Evolutionary conservation across 2,329 filamentous ascomycete genomes (phyloP).

Genomic region (Fusarium tricinctum): DNA sequence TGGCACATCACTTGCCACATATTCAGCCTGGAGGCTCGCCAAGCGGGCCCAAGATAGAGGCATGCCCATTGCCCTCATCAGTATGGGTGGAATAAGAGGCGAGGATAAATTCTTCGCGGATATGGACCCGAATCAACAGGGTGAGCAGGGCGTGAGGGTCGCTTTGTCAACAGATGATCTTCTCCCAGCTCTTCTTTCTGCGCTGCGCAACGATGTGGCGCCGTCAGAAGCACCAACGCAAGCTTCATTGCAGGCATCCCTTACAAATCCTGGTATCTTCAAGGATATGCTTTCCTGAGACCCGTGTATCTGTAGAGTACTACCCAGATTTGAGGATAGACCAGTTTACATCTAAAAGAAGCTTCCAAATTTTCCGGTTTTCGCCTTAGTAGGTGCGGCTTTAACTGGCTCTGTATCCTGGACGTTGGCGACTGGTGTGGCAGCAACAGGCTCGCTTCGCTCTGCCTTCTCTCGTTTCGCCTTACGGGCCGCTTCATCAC

Average conservation of each 20-base stretch:
- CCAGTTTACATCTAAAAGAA: conserved; percentile 62
- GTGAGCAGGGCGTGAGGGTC: conserved; percentile 67
- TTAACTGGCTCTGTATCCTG: conserved; percentile 41
- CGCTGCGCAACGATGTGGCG: conserved; percentile 56
- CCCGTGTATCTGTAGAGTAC: conserved; percentile 39
- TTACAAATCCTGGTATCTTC: conserved; percentile 59
- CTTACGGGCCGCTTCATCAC: conserved; percentile 69
- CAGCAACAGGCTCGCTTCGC: conserved; percentile 41
- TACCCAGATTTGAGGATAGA: conserved; percentile 31
- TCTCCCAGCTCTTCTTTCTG: conserved; percentile 69
- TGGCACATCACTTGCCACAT: conserved; percentile 92
- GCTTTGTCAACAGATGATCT: conserved; percentile 71
- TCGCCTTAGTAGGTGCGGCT: conserved; percentile 46
- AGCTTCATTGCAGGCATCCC: conserved; percentile 28
- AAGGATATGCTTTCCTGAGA: conserved; percentile 72
- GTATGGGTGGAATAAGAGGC: conserved; percentile 85
- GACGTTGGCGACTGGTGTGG: conserved; percentile 19
- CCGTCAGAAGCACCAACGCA: conserved; percentile 19
- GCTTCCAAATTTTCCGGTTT: conserved; percentile 57
- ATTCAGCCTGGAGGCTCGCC: conserved; percentile 92
- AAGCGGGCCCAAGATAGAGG: conserved; percentile 84
- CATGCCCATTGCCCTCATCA: conserved; percentile 90
- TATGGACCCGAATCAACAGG: conserved; percentile 65
- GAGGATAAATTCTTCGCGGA: conserved; percentile 79
- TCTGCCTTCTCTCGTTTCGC: conserved; percentile 59